A percentile compares a stretch with the other conserved stretches of the same genome.
phyloP scores from a whole-genome alignment of 306 rosid genomes.

The Casuarina glauca region DNA sequence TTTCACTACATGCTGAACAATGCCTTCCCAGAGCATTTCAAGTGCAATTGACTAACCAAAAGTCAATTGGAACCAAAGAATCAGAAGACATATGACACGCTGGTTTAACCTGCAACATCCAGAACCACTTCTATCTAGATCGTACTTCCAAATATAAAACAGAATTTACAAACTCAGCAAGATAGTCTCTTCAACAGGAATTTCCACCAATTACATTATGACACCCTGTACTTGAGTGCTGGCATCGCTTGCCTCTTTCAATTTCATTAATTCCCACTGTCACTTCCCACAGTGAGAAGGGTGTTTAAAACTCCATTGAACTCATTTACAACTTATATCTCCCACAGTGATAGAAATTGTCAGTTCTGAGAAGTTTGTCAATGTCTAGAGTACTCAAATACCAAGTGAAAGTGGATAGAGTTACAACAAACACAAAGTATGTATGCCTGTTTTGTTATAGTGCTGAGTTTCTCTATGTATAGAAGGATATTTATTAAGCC shows the following conservation, averaged over 20 bases:
- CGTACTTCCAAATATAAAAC: not conserved
- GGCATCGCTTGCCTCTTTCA: not conserved
- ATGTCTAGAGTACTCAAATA: not conserved
- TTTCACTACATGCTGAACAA: not conserved
- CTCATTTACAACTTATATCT: not conserved
- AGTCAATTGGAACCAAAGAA: not conserved
- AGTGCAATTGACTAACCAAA: not conserved
- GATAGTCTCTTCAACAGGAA: not conserved
- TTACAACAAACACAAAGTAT: not conserved
- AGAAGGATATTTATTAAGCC: not conserved
- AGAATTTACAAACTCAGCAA: not conserved
- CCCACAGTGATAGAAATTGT: not conserved
- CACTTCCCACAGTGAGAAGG: not conserved
- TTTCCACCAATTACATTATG: not conserved
- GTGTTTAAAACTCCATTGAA: not conserved
- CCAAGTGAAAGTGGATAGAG: not conserved
- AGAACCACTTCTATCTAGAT: constrained; percentile 7
- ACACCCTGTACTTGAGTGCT: not conserved
- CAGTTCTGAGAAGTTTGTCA: not conserved
- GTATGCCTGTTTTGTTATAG: not conserved
- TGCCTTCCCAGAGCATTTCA: not conserved
- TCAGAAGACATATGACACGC: not conserved
- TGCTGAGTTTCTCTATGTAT: not conserved
- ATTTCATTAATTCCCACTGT: not conserved
- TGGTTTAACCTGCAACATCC: not conserved